These are phyloP conservation scores for Diospyros kaki DNA, from an alignment of 148 eudicot species.

Conservation along the genomic window DNA sequence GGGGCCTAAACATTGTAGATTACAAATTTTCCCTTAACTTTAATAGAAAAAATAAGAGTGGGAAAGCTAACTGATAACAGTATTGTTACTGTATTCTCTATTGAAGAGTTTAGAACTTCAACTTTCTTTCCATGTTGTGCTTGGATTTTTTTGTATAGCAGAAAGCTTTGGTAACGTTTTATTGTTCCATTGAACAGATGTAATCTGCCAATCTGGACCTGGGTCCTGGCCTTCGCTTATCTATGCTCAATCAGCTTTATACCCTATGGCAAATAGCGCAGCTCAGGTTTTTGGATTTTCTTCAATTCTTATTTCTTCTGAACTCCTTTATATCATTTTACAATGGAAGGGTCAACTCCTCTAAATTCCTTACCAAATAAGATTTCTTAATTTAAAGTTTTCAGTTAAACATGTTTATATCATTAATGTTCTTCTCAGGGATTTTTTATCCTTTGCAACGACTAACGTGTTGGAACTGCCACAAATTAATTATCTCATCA, in stretches of 20 bases:
- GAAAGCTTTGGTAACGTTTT: constrained; percentile 6
- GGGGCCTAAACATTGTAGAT: background rate
- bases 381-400: constrained; percentile 4
- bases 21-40: background rate
- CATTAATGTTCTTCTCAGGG: background rate
- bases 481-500: background rate
- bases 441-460: background rate
- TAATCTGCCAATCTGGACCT: constrained; percentile 98
- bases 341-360: background rate
- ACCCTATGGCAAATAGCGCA: constrained; percentile 98
- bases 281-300: constrained; percentile 64
- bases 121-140: constrained; percentile 8
- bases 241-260: constrained; percentile 80
- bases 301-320: constrained; percentile 7
- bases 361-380: background rate
- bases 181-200: constrained; percentile 47
- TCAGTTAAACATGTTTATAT: background rate
- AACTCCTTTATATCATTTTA: background rate
- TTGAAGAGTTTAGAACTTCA: background rate
- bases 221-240: constrained; percentile 92
- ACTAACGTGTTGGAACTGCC: background rate
- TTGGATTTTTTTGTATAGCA: background rate
- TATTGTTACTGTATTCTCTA: background rate
- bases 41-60: background rate
- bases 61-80: background rate